Evolutionary conservation across 2,329 filamentous ascomycete genomes (phyloP), one percentile per base, ranked within the genome.

Genomic region (Capronia coronata): DNA sequence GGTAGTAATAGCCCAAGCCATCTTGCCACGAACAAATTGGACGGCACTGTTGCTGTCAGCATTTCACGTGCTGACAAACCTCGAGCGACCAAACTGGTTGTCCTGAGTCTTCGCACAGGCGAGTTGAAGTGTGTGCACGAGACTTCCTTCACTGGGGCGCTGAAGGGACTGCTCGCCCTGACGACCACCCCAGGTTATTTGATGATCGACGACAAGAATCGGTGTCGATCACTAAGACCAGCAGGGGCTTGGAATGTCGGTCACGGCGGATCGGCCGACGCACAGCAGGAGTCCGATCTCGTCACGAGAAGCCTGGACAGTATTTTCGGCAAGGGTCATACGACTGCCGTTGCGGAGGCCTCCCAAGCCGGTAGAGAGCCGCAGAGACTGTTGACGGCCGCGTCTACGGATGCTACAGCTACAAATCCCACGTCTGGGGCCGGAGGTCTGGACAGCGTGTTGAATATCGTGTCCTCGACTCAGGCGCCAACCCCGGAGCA

Each of bases 31-130:
- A 58, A 57, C 29, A 47, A 44, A 40, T 44, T 46, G 6, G 57
- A 56, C 34, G 50, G 52, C 1, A 56, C 51, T 1, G 43, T 54
- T 19, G 58, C 58, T 13, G 27, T 61, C 21, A 49, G 44, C 21
- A 27, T 58, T 32, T 46, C 40, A 6, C 43, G 39, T 21, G 23
- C 25, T 3, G 41, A 42, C 13, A 13, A 22, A n/a, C 43, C 49
- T 11, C 32, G 45, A 18, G 44, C 11, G 2, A 46, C 47, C 4
- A 49, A 51, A 32, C 32, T 54, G 13, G 16, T 51, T 19, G 25
- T 58, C 9, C 21, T 58, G 14, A 40, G 18, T 14, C 29, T 53
- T 11, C 23, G 11, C 10, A 27, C 14, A 6, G 32, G 34, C 7
- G 40, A 43, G 40, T n/a, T 29, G 23, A 7, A 30, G 40, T 14